phyloP scores from a whole-genome alignment of 2,329 filamentous ascomycete species.

The Endocalyx cinctus region DNA sequence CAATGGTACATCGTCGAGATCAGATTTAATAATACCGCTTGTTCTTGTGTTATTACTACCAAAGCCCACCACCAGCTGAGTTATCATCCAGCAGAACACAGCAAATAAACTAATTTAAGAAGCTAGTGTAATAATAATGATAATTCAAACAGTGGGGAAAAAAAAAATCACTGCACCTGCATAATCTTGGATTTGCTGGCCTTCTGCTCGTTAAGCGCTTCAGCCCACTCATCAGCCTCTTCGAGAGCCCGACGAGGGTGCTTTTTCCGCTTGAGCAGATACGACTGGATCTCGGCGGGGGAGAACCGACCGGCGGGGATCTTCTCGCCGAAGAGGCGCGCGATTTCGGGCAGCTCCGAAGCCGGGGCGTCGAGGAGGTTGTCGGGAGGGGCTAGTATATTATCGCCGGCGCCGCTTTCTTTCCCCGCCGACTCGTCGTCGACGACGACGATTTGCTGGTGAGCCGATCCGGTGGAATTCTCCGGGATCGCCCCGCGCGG shows the following conservation, averaged over 20 bases:
- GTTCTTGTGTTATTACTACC: too few species aligned
- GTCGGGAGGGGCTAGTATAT: conserved; percentile 13
- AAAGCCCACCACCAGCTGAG: too few species aligned
- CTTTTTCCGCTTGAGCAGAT: conserved; percentile 59
- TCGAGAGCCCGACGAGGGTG: conserved; percentile 49
- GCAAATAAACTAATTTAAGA: too few species aligned
- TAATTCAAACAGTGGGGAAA: too few species aligned
- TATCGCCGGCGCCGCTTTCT: conserved; percentile 6
- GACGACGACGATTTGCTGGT: background rate
- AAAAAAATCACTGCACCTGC: conserved; percentile 45
- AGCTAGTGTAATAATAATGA: too few species aligned
- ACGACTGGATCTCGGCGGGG: conserved; percentile 62
- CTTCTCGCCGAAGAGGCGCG: conserved; percentile 43
- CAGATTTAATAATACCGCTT: too few species aligned
- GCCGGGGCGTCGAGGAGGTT: conserved; percentile 29
- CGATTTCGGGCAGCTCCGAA: conserved; percentile 40
- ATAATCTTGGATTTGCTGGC: conserved; percentile 42
- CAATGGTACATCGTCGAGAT: too few species aligned
- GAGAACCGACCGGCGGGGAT: conserved; percentile 35
- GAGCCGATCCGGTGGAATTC: too few species aligned
- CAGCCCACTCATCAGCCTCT: conserved; percentile 51
- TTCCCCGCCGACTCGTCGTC: background rate
- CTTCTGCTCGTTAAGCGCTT: conserved; percentile 46
- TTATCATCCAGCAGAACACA: too few species aligned
- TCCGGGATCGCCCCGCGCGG: background rate